Evolutionary conservation across 1,284 basidiomycete genomes (phyloP).

Genomic region (Pisolithus thermaeus): DNA sequence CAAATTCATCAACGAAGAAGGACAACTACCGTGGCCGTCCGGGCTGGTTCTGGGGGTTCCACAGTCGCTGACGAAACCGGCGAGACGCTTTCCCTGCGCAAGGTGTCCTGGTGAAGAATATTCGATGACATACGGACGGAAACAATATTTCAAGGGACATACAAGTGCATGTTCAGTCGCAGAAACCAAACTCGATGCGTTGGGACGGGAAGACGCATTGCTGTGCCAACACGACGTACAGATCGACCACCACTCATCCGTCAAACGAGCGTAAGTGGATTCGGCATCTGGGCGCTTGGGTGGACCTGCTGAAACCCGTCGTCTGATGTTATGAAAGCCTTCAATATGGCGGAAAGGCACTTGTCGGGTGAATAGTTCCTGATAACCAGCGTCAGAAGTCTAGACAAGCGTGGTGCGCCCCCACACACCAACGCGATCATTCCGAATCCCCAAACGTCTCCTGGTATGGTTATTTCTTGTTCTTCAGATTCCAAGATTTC

Average conservation of each 20-base stretch:
- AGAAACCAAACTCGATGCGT: not conserved
- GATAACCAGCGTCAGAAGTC: not conserved
- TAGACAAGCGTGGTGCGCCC: not conserved
- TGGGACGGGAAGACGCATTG: not conserved
- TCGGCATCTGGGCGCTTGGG: not conserved
- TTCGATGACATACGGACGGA: too few species aligned
- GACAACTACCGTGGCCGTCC: too few species aligned
- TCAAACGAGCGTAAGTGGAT: not conserved
- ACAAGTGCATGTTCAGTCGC: not conserved
- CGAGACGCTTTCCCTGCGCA: too few species aligned
- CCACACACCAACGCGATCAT: not conserved
- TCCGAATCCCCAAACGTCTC: not conserved
- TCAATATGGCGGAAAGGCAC: not conserved
- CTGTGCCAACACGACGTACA: not conserved
- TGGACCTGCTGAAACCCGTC: not conserved
- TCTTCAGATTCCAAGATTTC: not conserved
- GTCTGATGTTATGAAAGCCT: not conserved
- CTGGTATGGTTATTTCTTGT: not conserved
- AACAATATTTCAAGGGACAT: not conserved
- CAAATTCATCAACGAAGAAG: too few species aligned
- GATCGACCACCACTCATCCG: not conserved
- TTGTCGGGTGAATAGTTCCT: not conserved
- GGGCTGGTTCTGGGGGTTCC: too few species aligned
- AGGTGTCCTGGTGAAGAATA: too few species aligned
- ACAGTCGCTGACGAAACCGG: too few species aligned